These are phyloP conservation scores for Ormosia semicastrata DNA, from an alignment of 306 rosid genomes.

Conservation along the genomic window DNA sequence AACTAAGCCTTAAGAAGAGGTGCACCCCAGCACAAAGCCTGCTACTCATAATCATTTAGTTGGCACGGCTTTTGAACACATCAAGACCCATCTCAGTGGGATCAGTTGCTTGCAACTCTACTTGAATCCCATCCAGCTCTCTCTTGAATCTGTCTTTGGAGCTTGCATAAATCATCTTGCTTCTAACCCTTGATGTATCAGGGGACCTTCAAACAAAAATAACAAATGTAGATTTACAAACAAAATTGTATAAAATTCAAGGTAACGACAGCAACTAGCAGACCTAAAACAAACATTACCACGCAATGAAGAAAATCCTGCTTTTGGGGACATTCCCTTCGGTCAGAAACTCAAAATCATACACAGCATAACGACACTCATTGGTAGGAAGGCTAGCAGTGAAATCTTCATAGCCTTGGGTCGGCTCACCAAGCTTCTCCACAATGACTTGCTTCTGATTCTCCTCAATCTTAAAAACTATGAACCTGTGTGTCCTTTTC, in stretches of 20 bases:
- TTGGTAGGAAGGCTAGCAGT: constrained; percentile 21
- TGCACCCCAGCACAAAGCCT: constrained; percentile 32
- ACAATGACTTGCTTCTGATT: constrained; percentile 25
- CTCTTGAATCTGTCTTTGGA: constrained; percentile 80
- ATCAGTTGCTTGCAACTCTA: constrained; percentile 76
- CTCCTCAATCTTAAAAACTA: constrained; percentile 31
- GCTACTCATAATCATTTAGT: constrained; percentile 15
- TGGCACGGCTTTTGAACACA: constrained; percentile 65
- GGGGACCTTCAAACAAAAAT: constrained; percentile 30
- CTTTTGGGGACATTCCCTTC: constrained; percentile 38
- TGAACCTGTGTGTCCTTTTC: constrained; percentile 35
- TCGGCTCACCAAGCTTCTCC: constrained; percentile 34
- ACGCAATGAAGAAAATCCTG: constrained; percentile 35
- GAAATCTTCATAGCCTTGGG: constrained; percentile 29
- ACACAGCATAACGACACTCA: constrained; percentile 34
- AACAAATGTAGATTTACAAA: not conserved
- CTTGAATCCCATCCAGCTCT: constrained; percentile 71
- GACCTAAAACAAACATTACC: constrained; percentile 20
- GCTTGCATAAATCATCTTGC: constrained; percentile 53
- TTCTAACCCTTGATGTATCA: constrained; percentile 28
- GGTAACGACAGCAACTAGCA: not conserved
- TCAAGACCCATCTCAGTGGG: constrained; percentile 66
- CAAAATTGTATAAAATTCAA: not conserved
- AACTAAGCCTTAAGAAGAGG: constrained; percentile 32
- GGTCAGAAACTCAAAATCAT: constrained; percentile 25